phyloP scores from a whole-genome alignment of 2,329 filamentous ascomycete species.

The Geosmithia morbida region DNA sequence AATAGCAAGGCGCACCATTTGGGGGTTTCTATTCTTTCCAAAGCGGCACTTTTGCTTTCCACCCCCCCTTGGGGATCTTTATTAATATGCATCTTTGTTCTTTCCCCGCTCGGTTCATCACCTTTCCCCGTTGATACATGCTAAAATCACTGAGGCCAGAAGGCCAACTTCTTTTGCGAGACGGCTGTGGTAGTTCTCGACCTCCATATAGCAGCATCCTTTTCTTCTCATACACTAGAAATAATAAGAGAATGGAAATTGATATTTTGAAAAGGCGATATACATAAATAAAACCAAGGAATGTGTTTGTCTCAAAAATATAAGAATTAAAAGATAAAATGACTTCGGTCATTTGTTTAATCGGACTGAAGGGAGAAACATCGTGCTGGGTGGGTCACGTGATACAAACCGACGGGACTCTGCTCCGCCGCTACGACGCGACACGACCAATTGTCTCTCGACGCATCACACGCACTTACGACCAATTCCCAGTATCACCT shows the following conservation, averaged over 20 bases:
- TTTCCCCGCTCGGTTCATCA: background rate
- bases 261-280: background rate
- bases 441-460: background rate
- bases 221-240: background rate
- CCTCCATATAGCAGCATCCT: background rate
- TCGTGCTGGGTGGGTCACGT: background rate
- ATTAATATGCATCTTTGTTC: background rate
- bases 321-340: too few relatives aligned
- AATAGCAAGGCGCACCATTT: constrained; percentile 17
- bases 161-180: background rate
- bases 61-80: background rate
- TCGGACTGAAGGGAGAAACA: too few relatives aligned
- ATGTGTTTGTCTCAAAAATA: too few relatives aligned
- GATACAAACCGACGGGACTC: background rate
- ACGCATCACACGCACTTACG: background rate
- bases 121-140: background rate
- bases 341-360: too few relatives aligned
- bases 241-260: background rate
- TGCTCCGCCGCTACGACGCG: background rate
- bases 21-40: constrained; percentile 11
- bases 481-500: background rate
- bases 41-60: constrained; percentile 5
- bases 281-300: too few relatives aligned
- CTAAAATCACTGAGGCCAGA: background rate
- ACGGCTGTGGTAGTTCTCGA: background rate